phyloP scores from a whole-genome alignment of 1,284 basidiomycete genomes.

The Ceratobasidium theobromae region DNA sequence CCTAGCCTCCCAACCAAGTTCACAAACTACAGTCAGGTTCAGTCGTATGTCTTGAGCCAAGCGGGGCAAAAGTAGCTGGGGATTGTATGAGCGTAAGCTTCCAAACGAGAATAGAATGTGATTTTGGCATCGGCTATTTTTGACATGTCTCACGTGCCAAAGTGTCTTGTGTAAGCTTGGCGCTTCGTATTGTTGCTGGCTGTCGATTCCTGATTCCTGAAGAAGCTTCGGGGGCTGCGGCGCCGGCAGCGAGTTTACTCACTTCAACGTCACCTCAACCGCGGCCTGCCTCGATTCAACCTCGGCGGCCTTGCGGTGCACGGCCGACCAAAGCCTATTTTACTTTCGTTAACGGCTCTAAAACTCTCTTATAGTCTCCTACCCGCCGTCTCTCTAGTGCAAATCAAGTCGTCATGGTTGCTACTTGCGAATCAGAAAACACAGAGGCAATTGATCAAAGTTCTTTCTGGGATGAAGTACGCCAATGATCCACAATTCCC shows the following conservation, averaged over 20 bases:
- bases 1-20: background rate
- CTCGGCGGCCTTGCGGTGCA: background rate
- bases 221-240: background rate
- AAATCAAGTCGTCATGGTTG: conserved; percentile 20
- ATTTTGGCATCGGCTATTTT: too few relatives aligned
- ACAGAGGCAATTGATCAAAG: conserved; percentile 55
- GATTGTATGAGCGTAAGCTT: background rate
- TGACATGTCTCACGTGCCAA: background rate
- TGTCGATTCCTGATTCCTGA: background rate
- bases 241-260: background rate
- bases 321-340: background rate
- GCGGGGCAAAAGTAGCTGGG: conserved; percentile 3
- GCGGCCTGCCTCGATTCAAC: background rate
- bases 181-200: background rate
- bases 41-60: conserved; percentile 5
- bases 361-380: background rate
- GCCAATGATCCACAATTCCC: background rate
- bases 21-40: background rate
- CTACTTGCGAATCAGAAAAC: conserved; percentile 57
- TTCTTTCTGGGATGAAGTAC: conserved; percentile 55
- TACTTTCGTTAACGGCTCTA: background rate
- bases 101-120: too few relatives aligned
- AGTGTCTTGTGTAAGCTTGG: background rate
- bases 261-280: background rate
- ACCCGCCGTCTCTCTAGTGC: background rate